Base-by-base conservation (phyloP, 352 stramenopile genomes). In the Phytophthora citrophthora region DNA sequence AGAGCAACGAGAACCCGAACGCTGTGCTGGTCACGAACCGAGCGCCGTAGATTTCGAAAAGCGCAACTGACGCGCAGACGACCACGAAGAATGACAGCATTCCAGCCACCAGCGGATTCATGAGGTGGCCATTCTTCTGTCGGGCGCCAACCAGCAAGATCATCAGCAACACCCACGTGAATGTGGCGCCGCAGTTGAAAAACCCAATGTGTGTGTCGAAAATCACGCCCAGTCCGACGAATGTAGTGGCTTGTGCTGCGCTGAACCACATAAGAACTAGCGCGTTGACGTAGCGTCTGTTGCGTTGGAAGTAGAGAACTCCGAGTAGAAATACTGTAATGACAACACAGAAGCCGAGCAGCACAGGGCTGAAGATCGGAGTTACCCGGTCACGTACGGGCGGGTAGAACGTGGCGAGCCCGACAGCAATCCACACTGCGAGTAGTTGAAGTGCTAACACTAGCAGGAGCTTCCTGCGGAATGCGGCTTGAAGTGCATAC, bases 171-270 rank as follows among this genome's bases (percentile, higher is more conserved):
- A 72, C 59, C 29, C 65, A 74, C 23, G 63, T 46, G 41, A 81
- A 80, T 0, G 68, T 74, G 7, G 71, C 53, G n/a, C 60, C 55
- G 27, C 74, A 81, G 32, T 74, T 76, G 57, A 79, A 82, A 29
- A 86, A 61, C 10, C 64, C 69, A 32, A 81, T 44, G 51, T 81
- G 54, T 8, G 71, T 74, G 46, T 69, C 61, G 31, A 79, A 76
- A 11, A 29, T 32, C 47, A 72, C 61, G 12, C 65, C 68, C 18
- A 83, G n/a, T 4, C 49, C 64, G 6, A 69, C 61, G 44, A 81
- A 73, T 20, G 77, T 64, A 26, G 69, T 52, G 18, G 65, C 65
- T 13, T 81, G 72, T 2, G 43, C 49, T 2, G 29, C 46, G 8
- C 63, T 83, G 39, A 83, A 86, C 23, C 66, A 40, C 20, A 72